Evolutionary conservation across 306 rosid species (phyloP).

Genomic region (Castanospermum australe): DNA sequence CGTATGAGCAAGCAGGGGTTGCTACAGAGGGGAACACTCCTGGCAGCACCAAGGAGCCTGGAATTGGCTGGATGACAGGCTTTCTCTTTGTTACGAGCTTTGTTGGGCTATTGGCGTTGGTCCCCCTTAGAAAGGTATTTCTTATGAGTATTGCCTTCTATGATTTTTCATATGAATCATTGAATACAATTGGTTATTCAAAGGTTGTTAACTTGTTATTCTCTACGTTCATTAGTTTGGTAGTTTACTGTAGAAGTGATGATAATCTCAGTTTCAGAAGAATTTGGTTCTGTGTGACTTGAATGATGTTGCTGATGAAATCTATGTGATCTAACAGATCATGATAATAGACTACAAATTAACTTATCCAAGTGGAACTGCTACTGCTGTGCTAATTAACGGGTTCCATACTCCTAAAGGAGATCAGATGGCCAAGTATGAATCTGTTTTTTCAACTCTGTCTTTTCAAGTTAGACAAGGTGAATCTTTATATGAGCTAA

Average conservation of each 20-base stretch:
- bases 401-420: conserved; percentile 95
- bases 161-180: neutral
- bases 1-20: conserved; percentile 86
- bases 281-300: neutral
- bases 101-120: conserved; percentile 91
- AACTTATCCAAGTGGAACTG: conserved; percentile 95
- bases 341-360: conserved; percentile 94
- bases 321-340: conserved; percentile 57
- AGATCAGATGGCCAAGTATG: conserved; percentile 83
- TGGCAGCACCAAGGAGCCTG: conserved; percentile 85
- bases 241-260: neutral
- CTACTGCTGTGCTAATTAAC: conserved; percentile 96
- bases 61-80: conserved; percentile 88
- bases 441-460: neutral
- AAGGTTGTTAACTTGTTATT: neutral
- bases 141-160: neutral
- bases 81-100: conserved; percentile 90
- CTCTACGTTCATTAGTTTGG: neutral
- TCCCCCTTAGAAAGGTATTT: conserved; percentile 90
- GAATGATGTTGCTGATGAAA: conserved; percentile 13
- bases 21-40: conserved; percentile 76
- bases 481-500: conserved; percentile 29
- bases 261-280: neutral
- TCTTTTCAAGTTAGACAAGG: neutral
- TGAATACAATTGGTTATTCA: neutral